Conservation (phyloP, 805 yeast genomes). For the Saccharomyces cerevisiae region DNA sequence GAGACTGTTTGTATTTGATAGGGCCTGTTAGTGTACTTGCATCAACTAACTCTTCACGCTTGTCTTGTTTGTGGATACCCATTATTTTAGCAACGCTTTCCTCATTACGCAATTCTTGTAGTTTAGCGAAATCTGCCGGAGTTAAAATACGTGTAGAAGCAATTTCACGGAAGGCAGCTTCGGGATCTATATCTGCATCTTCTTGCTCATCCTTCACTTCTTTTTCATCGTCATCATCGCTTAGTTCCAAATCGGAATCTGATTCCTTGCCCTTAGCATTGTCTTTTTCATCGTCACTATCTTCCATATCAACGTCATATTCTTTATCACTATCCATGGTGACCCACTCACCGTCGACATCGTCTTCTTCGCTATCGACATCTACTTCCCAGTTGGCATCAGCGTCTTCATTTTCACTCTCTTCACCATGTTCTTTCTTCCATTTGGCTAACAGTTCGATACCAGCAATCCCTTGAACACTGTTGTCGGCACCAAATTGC, state of each 20-base stretch:
- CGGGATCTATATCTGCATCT: constrained; percentile 29
- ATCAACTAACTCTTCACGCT: constrained; percentile 80
- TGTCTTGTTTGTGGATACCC: constrained; percentile 39
- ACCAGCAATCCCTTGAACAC: constrained; percentile 76
- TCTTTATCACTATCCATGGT: constrained; percentile 77
- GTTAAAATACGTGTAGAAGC: constrained; percentile 77
- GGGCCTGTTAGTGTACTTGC: constrained; percentile 70
- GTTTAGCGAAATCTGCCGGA: constrained; percentile 95
- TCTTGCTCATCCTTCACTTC: constrained; percentile 19
- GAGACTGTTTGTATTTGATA: constrained; percentile 63
- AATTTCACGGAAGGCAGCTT: constrained; percentile 42
- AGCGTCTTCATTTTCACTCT: constrained; percentile 48
- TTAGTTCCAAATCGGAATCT: constrained; percentile 42
- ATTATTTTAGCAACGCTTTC: constrained; percentile 79
- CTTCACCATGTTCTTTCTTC: constrained; percentile 44
- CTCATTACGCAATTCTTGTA: constrained; percentile 75
- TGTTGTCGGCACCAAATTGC: constrained; percentile 67
- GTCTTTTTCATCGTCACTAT: constrained; percentile 40
- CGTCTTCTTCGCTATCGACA: constrained; percentile 29
- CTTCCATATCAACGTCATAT: constrained; percentile 45
- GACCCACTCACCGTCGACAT: constrained; percentile 88
- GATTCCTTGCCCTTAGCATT: constrained; percentile 33
- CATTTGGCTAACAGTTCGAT: constrained; percentile 83
- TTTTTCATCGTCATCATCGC: constrained; percentile 17
- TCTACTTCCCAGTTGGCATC: constrained; percentile 51